Evolutionary conservation across 1,284 basidiomycete genomes (phyloP), one percentile per base, ranked within the genome.

Genomic region (Papiliotrema terrestris): DNA sequence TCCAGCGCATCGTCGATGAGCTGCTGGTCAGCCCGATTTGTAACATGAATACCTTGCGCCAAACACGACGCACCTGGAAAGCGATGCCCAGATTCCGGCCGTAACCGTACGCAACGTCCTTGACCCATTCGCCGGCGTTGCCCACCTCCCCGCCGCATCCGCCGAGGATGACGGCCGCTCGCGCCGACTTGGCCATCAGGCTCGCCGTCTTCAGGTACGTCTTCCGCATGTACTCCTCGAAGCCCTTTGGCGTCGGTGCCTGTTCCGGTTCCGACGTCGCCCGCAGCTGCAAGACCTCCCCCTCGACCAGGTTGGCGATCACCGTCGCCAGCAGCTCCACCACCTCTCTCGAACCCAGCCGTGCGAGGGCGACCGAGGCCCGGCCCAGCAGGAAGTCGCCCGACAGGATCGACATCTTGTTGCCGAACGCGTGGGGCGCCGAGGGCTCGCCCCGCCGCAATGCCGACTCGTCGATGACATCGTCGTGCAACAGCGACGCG

Each of bases 151-250:
- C 52, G 9, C 63, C 68, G 49, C 87, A 89, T 0, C 95, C 95
- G 5, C 94, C 95, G 0, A 98, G 81, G 3, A 95, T 86, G 6
- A 92, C 90, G 0, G 91, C 85, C 5, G 91, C 89, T 8, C 94
- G 83, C 1, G 90, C 87, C 2, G 88, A 88, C 76, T 98, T 98
- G 1, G 93, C 94, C 83, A 98, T 95, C 56, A 98, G 78, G 67
- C 88, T 91, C 17, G 95, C 95, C 5, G 93, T 96, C 79, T 98
- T 98, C 68, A 98, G 80, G 72, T 98, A 98, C 25, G 91, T 94
- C 79, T 95, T 97, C 68, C 86, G 84, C 73, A 98, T 81, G 78
- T 98, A 98, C 36, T 86, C 80, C 56, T 86, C 85, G 84, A 95
- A 98, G 58, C 79, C 68, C 39, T 67, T 69, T 8, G 49, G 52